Evolutionary conservation across 1,284 basidiomycete species (phyloP).

Genomic region (Hypsizygus ulmarius): DNA sequence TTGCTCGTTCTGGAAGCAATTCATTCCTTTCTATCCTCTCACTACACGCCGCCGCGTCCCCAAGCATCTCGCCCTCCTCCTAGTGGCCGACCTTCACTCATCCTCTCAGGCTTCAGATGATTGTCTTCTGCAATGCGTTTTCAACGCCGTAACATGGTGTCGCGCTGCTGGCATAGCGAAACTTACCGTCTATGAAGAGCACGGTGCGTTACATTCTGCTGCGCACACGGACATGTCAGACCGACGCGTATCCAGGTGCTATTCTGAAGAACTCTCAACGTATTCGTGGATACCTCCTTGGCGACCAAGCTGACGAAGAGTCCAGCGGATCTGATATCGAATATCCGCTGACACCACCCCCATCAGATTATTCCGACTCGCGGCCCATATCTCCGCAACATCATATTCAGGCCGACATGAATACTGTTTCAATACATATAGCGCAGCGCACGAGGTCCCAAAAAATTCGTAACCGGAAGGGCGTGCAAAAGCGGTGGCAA

Average conservation of each 20-base stretch:
- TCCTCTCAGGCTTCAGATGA: slow-evolving; percentile 36
- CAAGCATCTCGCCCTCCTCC: slow-evolving; percentile 60
- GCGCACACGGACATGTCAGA: slow-evolving; percentile 5
- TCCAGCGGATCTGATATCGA: slow-evolving; percentile 52
- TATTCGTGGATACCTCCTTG: slow-evolving; percentile 36
- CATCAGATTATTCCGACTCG: slow-evolving; percentile 65
- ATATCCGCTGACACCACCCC: slow-evolving; percentile 70
- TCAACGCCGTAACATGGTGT: slow-evolving; percentile 58
- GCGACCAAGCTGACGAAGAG: slow-evolving; percentile 32
- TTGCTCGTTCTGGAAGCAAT: slow-evolving; percentile 38
- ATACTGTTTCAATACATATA: slow-evolving; percentile 38
- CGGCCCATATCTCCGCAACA: slow-evolving; percentile 54
- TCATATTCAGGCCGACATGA: slow-evolving; percentile 27
- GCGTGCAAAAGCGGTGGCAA: neutral
- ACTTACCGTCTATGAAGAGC: slow-evolving; percentile 67
- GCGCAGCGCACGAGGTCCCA: slow-evolving; percentile 12
- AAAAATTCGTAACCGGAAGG: neutral
- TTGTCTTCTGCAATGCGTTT: slow-evolving; percentile 50
- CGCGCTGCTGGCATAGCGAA: slow-evolving; percentile 51
- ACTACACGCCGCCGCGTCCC: slow-evolving; percentile 55
- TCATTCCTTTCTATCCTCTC: slow-evolving; percentile 41
- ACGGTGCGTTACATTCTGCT: slow-evolving; percentile 45
- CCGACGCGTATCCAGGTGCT: slow-evolving; percentile 37
- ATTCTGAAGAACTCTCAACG: slow-evolving; percentile 41
- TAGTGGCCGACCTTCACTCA: slow-evolving; percentile 41